phyloP scores from a whole-genome alignment of 768 basidiomycete genomes.

The Glaciozyma martinii region DNA sequence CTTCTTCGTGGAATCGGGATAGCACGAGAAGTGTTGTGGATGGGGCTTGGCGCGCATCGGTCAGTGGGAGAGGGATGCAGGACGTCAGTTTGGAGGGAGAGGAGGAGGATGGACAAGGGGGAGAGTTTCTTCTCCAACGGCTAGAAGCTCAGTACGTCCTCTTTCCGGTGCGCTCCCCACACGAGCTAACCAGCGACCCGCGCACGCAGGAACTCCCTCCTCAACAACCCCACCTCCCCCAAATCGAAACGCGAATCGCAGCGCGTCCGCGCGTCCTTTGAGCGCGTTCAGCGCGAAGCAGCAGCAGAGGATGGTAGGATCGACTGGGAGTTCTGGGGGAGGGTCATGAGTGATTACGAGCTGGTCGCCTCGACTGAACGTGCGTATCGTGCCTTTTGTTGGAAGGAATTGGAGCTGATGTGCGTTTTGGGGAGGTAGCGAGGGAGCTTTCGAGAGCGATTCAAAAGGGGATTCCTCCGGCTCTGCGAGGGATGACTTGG shows the following conservation, averaged over 20 bases:
- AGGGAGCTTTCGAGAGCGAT: slow-evolving; percentile 79
- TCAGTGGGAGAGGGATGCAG: not conserved
- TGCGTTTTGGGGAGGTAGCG: slow-evolving; percentile 39
- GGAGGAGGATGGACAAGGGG: not conserved
- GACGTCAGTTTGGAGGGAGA: not conserved
- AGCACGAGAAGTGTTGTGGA: not conserved
- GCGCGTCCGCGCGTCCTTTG: not conserved
- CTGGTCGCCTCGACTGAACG: slow-evolving; percentile 52
- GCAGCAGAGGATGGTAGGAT: too few relatives aligned
- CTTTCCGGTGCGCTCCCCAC: not conserved
- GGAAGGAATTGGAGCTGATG: too few relatives aligned
- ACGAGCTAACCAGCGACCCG: not conserved
- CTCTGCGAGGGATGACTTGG: slow-evolving; percentile 90
- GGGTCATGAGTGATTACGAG: slow-evolving; percentile 84
- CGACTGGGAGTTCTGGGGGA: slow-evolving; percentile 76
- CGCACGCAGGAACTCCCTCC: not conserved
- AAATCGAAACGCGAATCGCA: not conserved
- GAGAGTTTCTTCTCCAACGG: not conserved
- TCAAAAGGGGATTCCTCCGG: slow-evolving; percentile 78
- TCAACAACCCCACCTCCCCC: not conserved
- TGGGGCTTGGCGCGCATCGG: not conserved
- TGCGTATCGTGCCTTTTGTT: not conserved
- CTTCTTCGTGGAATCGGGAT: too few relatives aligned
- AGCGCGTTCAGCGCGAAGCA: not conserved
- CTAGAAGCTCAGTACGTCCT: not conserved